Base-by-base conservation (phyloP, 768 basidiomycete genomes). In the Suillus placidus region DNA sequence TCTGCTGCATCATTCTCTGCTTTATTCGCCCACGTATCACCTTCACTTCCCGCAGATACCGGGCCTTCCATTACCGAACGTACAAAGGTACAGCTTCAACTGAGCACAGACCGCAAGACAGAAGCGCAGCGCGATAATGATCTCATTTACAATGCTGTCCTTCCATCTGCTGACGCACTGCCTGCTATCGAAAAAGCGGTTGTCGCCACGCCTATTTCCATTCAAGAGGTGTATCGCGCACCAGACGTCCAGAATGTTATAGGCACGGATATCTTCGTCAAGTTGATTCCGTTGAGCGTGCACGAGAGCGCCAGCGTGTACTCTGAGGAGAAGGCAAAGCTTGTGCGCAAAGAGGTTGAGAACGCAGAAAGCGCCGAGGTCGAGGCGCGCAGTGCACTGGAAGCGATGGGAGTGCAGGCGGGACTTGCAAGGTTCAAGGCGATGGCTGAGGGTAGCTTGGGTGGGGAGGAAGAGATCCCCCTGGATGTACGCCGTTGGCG, bases 321-420 rank as follows among this genome's bases (percentile, higher is more conserved):
- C 77, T 97, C 95, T 0, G 97, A 99, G 77, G 97, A 99, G 80
- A 99, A 99, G 80, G 97, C 97, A 26, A 99, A 99, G 77, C 74
- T 93, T 34, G 94, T 95, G 9, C 84, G 97, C 47, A 87, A 83
- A 6, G 95, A 99, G 75, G 92, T 91, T 9, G 97, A 98, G 81
- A 87, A 88, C 61, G 90, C 88, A 0, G 96, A 98, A 68, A 80
- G 86, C 30, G 89, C 91, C 0, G 95, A 97, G 72, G 90, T 83
- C 6, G 93, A 96, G 75, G 85, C 86, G 40, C 81, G 87, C 68
- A 92, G 92, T 56, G 88, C 88, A 30, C 76, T 99, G 61, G 95
- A 97, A 57, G 87, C 88, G 35, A 81, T 96, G 67, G 93, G 92
- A 0, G 84, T 99, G 38, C 90, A 90, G 68, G 85, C 86, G 37